Conservation (phyloP, 1,139 yeast genomes). For the Saccharomycopsis phalli region DNA sequence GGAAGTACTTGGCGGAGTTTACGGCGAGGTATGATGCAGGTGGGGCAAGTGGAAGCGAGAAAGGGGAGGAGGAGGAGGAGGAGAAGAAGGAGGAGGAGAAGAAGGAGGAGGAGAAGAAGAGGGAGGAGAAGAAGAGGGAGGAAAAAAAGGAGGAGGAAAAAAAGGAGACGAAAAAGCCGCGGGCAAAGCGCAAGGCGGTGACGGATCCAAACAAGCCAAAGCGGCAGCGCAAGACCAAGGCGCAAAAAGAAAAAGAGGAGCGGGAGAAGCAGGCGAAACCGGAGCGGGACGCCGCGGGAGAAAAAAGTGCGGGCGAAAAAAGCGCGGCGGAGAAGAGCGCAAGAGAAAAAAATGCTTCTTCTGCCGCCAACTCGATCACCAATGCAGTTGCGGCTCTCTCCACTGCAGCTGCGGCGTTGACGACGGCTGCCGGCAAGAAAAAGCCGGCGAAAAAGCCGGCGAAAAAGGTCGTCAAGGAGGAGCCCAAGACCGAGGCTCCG, state of each 20-base stretch:
- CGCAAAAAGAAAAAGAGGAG: constrained; percentile 6
- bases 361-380: background rate
- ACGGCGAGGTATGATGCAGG: background rate
- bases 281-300: background rate
- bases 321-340: background rate
- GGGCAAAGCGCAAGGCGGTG: constrained; percentile 2
- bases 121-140: too few relatives aligned
- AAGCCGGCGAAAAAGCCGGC: background rate
- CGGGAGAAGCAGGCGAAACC: constrained; percentile 1
- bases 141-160: background rate
- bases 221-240: constrained; percentile 8
- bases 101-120: background rate
- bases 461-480: too few relatives aligned
- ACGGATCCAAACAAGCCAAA: constrained; percentile 8
- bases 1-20: background rate
- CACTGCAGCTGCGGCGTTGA: background rate
- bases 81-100: background rate
- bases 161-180: constrained; percentile 2
- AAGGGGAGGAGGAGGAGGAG: background rate
- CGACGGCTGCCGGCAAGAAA: constrained; percentile 1
- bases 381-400: background rate
- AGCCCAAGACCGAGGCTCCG: too few relatives aligned
- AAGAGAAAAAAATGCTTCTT: background rate
- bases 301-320: background rate
- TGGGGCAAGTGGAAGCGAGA: background rate